These are phyloP conservation scores for Brassica rapa DNA, from an alignment of 345 rosid species.

Conservation along the genomic window DNA sequence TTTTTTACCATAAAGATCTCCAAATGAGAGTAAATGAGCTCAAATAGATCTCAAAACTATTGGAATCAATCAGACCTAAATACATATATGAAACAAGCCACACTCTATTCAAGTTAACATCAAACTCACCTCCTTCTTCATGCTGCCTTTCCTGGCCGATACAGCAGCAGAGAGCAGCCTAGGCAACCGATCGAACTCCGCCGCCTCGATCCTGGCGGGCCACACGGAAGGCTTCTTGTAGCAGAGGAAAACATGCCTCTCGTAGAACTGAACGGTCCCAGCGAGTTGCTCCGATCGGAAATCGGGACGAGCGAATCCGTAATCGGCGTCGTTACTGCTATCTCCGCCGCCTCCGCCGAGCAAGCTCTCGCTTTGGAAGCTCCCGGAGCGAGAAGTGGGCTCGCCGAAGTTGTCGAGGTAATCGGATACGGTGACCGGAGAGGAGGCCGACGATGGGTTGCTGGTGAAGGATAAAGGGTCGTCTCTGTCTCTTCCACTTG, in stretches of 20 bases:
- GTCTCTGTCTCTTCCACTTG: constrained; percentile 62
- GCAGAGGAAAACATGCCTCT: constrained; percentile 89
- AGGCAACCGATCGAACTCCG: constrained; percentile 99
- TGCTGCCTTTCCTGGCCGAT: constrained; percentile 56
- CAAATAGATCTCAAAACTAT: neutral
- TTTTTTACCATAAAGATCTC: constrained; percentile 3
- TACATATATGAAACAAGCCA: neutral
- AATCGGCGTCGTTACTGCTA: constrained; percentile 55
- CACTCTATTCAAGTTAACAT: neutral
- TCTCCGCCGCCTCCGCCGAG: constrained; percentile 49
- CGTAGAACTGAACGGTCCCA: constrained; percentile 81
- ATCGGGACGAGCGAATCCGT: constrained; percentile 79
- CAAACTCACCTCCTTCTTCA: constrained; percentile 64
- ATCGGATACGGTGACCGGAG: constrained; percentile 70
- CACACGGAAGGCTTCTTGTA: constrained; percentile 94
- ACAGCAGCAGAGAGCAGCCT: constrained; percentile 88
- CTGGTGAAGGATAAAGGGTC: constrained; percentile 55
- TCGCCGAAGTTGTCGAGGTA: constrained; percentile 60
- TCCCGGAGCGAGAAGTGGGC: constrained; percentile 63
- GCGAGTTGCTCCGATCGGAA: constrained; percentile 64
- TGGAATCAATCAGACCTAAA: constrained; percentile 2
- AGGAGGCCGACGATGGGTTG: constrained; percentile 65
- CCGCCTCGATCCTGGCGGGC: constrained; percentile 95
- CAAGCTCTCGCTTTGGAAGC: constrained; percentile 77
- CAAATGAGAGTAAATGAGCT: neutral